Conservation (phyloP, 805 yeast species). For the Metschnikowia borealis region DNA sequence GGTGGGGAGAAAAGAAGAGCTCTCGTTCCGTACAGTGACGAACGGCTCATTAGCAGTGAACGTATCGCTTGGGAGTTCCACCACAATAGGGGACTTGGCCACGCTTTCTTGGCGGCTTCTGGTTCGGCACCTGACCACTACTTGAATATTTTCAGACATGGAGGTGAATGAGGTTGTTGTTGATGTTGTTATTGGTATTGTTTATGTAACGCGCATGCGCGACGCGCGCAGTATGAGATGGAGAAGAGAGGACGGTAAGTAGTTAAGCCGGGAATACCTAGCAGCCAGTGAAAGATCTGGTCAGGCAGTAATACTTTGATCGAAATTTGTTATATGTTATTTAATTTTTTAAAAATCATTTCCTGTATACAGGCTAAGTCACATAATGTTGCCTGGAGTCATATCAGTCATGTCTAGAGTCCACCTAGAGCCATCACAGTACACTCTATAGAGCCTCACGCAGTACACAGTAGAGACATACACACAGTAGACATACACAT, state of each 20-base stretch:
- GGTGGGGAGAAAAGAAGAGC: constrained; percentile 19
- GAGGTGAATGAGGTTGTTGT: background rate
- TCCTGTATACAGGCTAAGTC: no score
- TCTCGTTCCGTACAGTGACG: constrained; percentile 18
- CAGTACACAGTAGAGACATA: no score
- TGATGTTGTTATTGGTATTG: constrained; percentile 7
- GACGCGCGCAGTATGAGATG: constrained; percentile 3
- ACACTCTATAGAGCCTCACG: no score
- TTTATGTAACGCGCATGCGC: constrained; percentile 8
- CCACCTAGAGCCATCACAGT: no score
- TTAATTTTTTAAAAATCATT: no score
- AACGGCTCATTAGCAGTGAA: constrained; percentile 17
- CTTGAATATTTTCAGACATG: constrained; percentile 41
- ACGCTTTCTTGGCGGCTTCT: constrained; percentile 42
- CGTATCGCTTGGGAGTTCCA: constrained; percentile 41
- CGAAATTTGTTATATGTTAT: no score
- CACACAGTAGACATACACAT: no score
- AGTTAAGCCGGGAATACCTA: background rate
- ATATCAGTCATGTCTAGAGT: no score
- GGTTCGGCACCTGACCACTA: constrained; percentile 53
- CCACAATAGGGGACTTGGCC: constrained; percentile 45
- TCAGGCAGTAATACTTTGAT: no score
- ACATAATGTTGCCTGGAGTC: no score
- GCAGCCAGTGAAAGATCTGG: no score
- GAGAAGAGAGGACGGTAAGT: background rate